Base-by-base conservation (phyloP, 2,329 filamentous ascomycete species). In the Arthrobotrys musiformis region DNA sequence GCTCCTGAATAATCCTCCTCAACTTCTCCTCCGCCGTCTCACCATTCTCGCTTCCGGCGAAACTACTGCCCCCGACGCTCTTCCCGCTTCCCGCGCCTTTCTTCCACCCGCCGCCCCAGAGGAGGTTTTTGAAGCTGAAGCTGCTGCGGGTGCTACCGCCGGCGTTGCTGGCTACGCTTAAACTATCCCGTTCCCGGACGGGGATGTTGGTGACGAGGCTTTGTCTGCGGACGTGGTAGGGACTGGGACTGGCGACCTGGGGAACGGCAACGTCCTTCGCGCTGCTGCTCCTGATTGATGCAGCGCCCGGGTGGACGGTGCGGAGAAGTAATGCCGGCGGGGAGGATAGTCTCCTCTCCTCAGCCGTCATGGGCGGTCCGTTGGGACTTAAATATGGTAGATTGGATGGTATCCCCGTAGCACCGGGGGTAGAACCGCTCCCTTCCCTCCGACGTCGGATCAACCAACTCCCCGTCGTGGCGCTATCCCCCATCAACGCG, bases 71-170 rank as follows among this genome's bases (percentile, higher is more conserved):
- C 0, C 40, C 73, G 1, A 68, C 67, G 26, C 73, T 72, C 5
- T 63, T 68, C 35, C 61, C 66, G 19, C 73, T 78, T 5, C 56
- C 46, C 15, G 42, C 46, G 15, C 72, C 56, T 46, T 62, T 66
- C 33, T 62, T 54, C 58, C 73, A 70, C 8, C 67, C 67, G n/a
- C 73, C 73, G 8, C 73, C 73, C 73, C 72, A 78, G 4, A 78
- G 33, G 8, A 78, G 15, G 42, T 78, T 78, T 44, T 78, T 78
- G 46, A 78, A 78, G 30, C 73, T 78, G 13, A 78, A 78, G 33
- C 73, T 78, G 28, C 73, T 78, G 4, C 73, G 24, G 4, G 73
- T 78, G 11, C 56, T 64, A 11, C 64, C 67, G 4, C 66, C 73
- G 22, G 73, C 73, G 19, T 72, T 72, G 33, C 66, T 67, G 7